A percentile compares a stretch with the other conserved stretches of the same genome.
phyloP scores from a whole-genome alignment of 2,329 filamentous ascomycete genomes.

The Aureobasidium sp. region DNA sequence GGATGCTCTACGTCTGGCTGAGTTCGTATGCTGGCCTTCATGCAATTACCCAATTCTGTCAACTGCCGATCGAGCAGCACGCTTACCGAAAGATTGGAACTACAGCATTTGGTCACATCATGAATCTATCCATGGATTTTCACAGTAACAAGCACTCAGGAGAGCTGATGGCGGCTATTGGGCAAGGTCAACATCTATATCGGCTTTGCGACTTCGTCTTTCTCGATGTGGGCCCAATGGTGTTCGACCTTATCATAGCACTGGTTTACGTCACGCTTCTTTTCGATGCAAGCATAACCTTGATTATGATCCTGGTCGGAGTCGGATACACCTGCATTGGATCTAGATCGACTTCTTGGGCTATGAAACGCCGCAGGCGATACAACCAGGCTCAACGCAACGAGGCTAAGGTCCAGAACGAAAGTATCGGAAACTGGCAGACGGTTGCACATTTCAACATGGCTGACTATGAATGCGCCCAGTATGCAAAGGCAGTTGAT shows the following conservation, averaged over 20 bases:
- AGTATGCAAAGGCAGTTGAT: constrained; percentile 39
- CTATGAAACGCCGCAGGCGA: constrained; percentile 23
- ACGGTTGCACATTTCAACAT: constrained; percentile 56
- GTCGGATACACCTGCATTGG: constrained; percentile 48
- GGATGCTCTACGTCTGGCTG: constrained; percentile 43
- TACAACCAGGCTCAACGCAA: constrained; percentile 34
- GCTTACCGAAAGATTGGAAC: constrained; percentile 52
- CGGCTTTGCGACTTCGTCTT: constrained; percentile 53
- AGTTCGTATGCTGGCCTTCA: constrained; percentile 46
- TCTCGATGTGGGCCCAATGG: constrained; percentile 54
- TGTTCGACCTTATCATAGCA: constrained; percentile 55
- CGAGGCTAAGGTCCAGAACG: constrained; percentile 49
- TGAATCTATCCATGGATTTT: constrained; percentile 64
- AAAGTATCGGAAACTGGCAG: constrained; percentile 54
- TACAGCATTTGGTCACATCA: constrained; percentile 59
- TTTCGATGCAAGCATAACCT: constrained; percentile 55
- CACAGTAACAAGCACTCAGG: constrained; percentile 59
- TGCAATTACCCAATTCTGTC: constrained; percentile 45
- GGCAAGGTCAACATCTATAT: constrained; percentile 54
- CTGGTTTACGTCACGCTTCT: constrained; percentile 54
- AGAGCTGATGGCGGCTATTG: constrained; percentile 57
- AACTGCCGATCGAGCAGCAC: constrained; percentile 50
- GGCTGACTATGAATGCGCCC: constrained; percentile 44
- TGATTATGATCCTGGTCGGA: constrained; percentile 41
- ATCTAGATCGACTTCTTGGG: constrained; percentile 37